Evolutionary conservation across 257 asterid genomes (phyloP).

Genomic region (Solanum bulbocastanum): DNA sequence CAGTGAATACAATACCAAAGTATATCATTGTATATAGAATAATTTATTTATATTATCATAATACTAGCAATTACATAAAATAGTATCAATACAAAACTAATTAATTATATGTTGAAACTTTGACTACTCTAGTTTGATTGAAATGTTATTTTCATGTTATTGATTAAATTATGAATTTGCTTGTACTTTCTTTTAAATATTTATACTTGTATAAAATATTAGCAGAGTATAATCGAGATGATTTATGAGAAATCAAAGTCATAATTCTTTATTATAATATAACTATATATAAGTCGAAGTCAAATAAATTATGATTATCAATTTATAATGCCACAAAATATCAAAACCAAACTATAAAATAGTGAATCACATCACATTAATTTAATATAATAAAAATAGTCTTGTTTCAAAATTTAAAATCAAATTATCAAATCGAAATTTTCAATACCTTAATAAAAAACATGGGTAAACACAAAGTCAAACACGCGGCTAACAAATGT

Average conservation of each 20-base stretch:
- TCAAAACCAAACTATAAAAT: no score
- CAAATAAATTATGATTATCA: not conserved
- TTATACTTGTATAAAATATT: not conserved
- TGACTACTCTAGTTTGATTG: not conserved
- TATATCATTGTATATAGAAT: not conserved
- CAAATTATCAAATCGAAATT: not conserved
- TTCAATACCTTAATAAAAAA: not conserved
- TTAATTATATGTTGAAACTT: not conserved
- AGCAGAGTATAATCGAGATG: not conserved
- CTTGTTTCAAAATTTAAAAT: not conserved
- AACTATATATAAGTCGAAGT: not conserved
- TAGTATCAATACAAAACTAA: not conserved
- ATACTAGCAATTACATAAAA: not conserved
- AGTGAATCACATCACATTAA: not conserved
- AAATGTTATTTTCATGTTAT: not conserved
- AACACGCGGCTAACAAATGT: not conserved
- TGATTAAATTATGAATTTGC: not conserved
- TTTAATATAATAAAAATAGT: not conserved
- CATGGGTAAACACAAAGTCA: not conserved
- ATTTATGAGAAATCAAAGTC: not conserved
- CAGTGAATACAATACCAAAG: not conserved
- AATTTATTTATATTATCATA: not conserved
- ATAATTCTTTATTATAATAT: not conserved
- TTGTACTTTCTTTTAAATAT: not conserved
- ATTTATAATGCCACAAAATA: not conserved